These are phyloP conservation scores for Modicella reniformis DNA, from an alignment of 371 early-diverging fungal genomes.

Conservation along the genomic window DNA sequence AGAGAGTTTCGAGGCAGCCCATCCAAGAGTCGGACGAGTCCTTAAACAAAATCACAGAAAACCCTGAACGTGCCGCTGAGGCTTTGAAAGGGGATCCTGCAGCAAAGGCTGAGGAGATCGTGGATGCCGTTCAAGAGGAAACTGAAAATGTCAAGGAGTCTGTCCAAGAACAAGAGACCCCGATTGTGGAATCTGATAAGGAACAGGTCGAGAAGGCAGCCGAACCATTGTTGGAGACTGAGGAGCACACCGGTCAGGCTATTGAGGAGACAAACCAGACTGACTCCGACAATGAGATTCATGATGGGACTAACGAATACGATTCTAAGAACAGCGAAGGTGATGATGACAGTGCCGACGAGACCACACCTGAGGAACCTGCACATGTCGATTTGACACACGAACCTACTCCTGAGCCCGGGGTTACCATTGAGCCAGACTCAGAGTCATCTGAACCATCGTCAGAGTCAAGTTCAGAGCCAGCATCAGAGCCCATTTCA, in stretches of 20 bases:
- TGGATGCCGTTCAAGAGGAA: conserved; percentile 4
- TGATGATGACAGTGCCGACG: neutral
- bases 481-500: conserved; percentile 5
- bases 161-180: neutral
- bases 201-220: neutral
- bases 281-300: neutral
- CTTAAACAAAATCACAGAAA: neutral
- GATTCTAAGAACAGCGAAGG: neutral
- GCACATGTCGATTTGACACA: neutral
- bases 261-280: neutral
- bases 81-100: neutral
- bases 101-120: conserved; percentile 6
- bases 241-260: neutral
- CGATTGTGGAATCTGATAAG: neutral
- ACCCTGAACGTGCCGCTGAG: neutral
- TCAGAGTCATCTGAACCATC: neutral
- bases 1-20: conserved; percentile 28
- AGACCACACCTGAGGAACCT: neutral
- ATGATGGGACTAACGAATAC: conserved; percentile 4
- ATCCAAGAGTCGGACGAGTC: conserved; percentile 12
- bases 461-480: neutral
- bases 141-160: conserved; percentile 17
- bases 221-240: neutral
- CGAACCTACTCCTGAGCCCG: conserved; percentile 2
- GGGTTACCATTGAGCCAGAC: neutral